Conservation (phyloP, 106 monocot genomes). For the Triglochin maritima region DNA sequence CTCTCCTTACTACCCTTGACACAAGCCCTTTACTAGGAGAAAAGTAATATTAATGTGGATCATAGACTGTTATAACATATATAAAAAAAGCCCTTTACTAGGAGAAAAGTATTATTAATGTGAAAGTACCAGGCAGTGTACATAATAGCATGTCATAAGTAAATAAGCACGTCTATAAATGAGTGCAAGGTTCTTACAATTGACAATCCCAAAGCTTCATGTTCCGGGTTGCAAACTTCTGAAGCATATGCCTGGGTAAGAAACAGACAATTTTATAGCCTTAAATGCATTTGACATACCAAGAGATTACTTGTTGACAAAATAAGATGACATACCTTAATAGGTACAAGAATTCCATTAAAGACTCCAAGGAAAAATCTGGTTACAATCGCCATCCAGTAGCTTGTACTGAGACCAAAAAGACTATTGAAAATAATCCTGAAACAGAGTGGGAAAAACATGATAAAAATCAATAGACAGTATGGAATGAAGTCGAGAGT, state of each 20-base stretch:
- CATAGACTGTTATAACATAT: too few relatives aligned
- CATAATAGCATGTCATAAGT: too few relatives aligned
- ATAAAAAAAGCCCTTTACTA: too few relatives aligned
- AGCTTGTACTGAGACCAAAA: constrained; percentile 17
- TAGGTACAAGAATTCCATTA: constrained; percentile 30
- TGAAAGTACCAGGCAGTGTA: too few relatives aligned
- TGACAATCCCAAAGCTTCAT: constrained; percentile 54
- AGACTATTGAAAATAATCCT: constrained; percentile 13
- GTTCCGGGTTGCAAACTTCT: constrained; percentile 44
- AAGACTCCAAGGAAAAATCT: constrained; percentile 8
- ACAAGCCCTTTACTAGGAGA: too few relatives aligned
- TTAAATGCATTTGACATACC: not conserved
- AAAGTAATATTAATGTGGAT: too few relatives aligned
- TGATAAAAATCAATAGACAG: not conserved
- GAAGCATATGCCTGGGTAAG: constrained; percentile 48
- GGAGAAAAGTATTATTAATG: too few relatives aligned
- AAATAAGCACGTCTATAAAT: too few relatives aligned
- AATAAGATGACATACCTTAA: not conserved
- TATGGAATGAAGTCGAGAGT: not conserved
- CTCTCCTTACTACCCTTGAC: too few relatives aligned
- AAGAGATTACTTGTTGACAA: not conserved
- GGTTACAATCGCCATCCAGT: constrained; percentile 19
- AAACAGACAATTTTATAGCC: not conserved
- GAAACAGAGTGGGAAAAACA: not conserved
- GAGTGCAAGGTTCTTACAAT: constrained; percentile 26